phyloP scores from a whole-genome alignment of 2,329 filamentous ascomycete species.

The Ceratocystis cacaofunesta region DNA sequence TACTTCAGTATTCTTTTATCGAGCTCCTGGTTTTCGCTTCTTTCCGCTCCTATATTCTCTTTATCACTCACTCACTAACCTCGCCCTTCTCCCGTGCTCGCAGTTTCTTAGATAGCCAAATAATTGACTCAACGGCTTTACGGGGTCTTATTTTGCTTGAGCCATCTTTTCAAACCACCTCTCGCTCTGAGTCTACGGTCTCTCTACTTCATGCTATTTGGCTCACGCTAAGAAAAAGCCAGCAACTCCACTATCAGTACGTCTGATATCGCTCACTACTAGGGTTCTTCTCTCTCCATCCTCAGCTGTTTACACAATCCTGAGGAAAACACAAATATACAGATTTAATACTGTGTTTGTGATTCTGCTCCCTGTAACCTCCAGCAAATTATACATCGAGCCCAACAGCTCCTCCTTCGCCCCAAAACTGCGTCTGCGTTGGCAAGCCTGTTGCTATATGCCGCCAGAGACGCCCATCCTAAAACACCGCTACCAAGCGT shows the following conservation, averaged over 20 bases:
- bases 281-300: background rate
- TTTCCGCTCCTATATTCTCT: background rate
- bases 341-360: background rate
- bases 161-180: background rate
- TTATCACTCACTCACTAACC: background rate
- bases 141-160: background rate
- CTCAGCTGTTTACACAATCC: background rate
- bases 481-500: background rate
- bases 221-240: background rate
- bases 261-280: background rate
- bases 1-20: conserved; percentile 1
- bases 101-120: background rate
- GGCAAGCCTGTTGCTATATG: background rate
- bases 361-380: background rate
- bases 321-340: background rate
- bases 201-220: background rate
- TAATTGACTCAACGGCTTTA: background rate
- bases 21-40: background rate
- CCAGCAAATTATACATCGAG: background rate
- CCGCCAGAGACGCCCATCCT: background rate
- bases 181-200: background rate
- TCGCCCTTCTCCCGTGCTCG: background rate
- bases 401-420: background rate
- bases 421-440: background rate
- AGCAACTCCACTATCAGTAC: background rate